Base-by-base conservation (phyloP, 2,329 filamentous ascomycete genomes). In the Chaetomiaceae sp. region DNA sequence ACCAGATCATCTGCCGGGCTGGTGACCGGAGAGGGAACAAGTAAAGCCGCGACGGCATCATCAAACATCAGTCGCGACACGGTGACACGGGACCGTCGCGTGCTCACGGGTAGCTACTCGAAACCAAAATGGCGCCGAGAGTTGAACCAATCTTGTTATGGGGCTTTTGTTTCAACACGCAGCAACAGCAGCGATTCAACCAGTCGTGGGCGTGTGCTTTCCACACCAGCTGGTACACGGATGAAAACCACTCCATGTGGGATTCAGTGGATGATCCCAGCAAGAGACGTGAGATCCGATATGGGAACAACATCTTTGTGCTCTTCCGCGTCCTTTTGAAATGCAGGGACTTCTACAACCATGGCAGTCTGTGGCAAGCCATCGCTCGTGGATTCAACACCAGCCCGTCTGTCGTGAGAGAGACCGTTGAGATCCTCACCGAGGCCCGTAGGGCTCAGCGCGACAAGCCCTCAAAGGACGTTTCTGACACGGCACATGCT, bases 251-350 rank as follows among this genome's bases (percentile, higher is more conserved):
- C 23, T 37, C 52, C 0, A 25, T 53, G 23, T 48, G 37, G 45
- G 48, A 51, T 10, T 16, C 46, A 13, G n/a, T 54, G 8, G 50
- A 51, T 4, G 54, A 54, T 29, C n/a, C 32, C 2, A 30, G 14
- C n/a, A 58, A 54, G 51, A 45, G 45, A n/a, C 54, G 59, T 16
- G 59, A 58, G 41, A 51, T 60, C 16, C 59, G 57, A 23, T 62
- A 62, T 33, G 59, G 55, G 14, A 62, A 62, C 61, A 61, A 60
- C 37, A 47, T 62, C 10, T 51, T 43, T 11, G 59, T 62, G 4
- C 56, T 62, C 16, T 61, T 62, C 32, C 47, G 50, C 6, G 56
- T 48, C 2, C 51, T 61, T 11, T 5, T 58, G 1, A 43, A 59
- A n/a, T 54, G 47, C 41, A 34, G 38, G 3, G 29, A 34, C 1